Percentiles rank a stretch among this genome's conserved stretches.
Evolutionary conservation across 2,329 filamentous ascomycete species (phyloP).

Genomic region (Microcera coccophila): DNA sequence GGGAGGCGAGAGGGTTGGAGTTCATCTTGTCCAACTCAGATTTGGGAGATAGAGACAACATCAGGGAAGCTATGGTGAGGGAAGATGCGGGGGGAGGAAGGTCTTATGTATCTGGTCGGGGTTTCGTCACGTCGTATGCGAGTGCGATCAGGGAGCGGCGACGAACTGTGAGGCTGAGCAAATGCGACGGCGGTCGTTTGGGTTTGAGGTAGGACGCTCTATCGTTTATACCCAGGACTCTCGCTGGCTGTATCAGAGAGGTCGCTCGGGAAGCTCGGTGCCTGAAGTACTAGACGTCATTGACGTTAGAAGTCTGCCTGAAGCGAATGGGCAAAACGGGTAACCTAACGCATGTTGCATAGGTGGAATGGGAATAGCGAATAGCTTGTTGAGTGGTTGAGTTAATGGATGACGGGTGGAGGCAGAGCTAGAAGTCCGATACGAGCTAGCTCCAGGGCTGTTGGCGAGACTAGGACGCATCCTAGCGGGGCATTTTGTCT

Average conservation of each 20-base stretch:
- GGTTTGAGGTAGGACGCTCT: neutral
- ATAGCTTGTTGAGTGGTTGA: too few relatives aligned
- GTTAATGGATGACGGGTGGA: too few relatives aligned
- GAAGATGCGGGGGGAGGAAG: constrained; percentile 5
- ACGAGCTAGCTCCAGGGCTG: neutral
- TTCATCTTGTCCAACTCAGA: constrained; percentile 25
- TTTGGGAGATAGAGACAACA: constrained; percentile 22
- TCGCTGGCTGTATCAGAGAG: neutral
- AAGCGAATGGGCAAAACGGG: neutral
- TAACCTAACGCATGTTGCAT: too few relatives aligned
- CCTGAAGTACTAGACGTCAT: constrained; percentile 1
- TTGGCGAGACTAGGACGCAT: neutral
- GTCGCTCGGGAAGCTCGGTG: neutral
- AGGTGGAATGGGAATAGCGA: too few relatives aligned
- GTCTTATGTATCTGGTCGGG: neutral
- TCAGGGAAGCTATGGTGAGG: constrained; percentile 18
- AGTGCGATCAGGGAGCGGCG: neutral
- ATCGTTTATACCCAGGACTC: neutral
- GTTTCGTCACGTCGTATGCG: neutral
- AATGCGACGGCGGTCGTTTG: neutral
- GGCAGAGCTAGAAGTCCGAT: neutral
- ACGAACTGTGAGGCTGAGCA: neutral
- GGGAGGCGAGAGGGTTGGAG: constrained; percentile 37
- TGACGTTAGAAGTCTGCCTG: neutral
- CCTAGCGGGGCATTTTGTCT: too few relatives aligned